Conservation (phyloP, 2,329 filamentous ascomycete species). For the Talaromyces sp. region DNA sequence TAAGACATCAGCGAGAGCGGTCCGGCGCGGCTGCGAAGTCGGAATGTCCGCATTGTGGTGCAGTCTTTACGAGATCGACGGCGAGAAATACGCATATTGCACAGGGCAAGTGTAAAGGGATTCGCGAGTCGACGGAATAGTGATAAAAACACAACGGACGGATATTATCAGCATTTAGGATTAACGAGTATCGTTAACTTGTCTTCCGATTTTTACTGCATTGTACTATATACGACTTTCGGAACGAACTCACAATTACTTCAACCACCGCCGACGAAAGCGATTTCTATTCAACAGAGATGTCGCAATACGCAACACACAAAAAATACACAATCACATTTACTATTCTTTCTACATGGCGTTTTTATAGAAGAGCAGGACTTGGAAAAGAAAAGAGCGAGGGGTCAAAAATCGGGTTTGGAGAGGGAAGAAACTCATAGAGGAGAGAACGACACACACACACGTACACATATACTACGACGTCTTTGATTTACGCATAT, state of each 20-base stretch:
- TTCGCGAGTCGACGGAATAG: conserved; percentile 27
- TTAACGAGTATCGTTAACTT: neutral
- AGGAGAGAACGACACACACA: neutral
- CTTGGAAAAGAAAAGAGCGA: neutral
- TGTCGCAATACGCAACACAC: neutral
- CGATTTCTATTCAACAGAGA: neutral
- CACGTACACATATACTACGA: neutral
- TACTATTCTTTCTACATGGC: neutral
- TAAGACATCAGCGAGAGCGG: conserved; percentile 91
- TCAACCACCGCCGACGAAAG: neutral
- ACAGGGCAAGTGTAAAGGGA: conserved; percentile 86
- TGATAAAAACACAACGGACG: neutral
- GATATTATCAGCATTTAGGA: neutral
- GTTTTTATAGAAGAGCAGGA: neutral
- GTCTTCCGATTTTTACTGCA: neutral
- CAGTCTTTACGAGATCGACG: conserved; percentile 85
- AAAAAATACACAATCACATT: neutral
- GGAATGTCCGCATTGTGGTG: conserved; percentile 83
- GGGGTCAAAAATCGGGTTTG: neutral
- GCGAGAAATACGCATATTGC: conserved; percentile 81
- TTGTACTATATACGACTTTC: neutral
- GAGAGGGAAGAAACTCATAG: neutral
- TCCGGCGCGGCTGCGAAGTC: conserved; percentile 87
- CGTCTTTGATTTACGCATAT: neutral
- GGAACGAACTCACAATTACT: neutral